Evolutionary conservation across 257 asterid genomes (phyloP).

Genomic region (Nicotiana tomentosiformis): DNA sequence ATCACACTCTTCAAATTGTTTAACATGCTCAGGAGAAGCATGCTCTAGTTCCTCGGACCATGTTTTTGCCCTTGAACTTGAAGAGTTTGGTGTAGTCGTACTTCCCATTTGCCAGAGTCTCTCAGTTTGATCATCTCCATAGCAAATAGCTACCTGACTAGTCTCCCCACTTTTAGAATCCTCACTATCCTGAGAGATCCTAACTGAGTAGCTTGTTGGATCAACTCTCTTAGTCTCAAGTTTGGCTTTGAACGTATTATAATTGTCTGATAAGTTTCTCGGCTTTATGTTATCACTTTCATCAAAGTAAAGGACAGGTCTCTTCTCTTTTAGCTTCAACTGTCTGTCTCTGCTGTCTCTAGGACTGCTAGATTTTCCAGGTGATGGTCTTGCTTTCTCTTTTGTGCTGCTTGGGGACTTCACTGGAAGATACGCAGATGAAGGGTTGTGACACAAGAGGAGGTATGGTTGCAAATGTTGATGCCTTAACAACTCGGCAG

Average conservation of each 20-base stretch:
- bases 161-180: slow-evolving; percentile 66
- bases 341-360: slow-evolving; percentile 35
- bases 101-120: slow-evolving; percentile 42
- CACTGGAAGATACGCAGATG: slow-evolving; percentile 80
- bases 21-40: slow-evolving; percentile 17
- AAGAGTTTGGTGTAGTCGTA: slow-evolving; percentile 17
- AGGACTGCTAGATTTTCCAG: slow-evolving; percentile 35
- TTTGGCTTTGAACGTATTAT: slow-evolving; percentile 26
- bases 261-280: slow-evolving; percentile 25
- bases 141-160: slow-evolving; percentile 43
- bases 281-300: slow-evolving; percentile 35
- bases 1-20: slow-evolving; percentile 22
- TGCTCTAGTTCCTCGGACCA: slow-evolving; percentile 33
- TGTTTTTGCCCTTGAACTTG: slow-evolving; percentile 29
- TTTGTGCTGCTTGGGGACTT: slow-evolving; percentile 61
- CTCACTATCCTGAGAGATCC: slow-evolving; percentile 56
- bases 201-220: slow-evolving; percentile 67
- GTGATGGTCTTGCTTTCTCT: slow-evolving; percentile 45
- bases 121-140: slow-evolving; percentile 36
- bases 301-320: slow-evolving; percentile 54
- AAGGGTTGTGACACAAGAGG: slow-evolving; percentile 63
- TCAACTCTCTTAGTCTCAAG: slow-evolving; percentile 78
- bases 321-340: slow-evolving; percentile 36
- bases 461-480: slow-evolving; percentile 89
- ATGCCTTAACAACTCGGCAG: slow-evolving; percentile 82